Evolutionary conservation across 2,329 filamentous ascomycete genomes (phyloP), one percentile per base, ranked within the genome.

Genomic region (Geoglossum cookeanum): DNA sequence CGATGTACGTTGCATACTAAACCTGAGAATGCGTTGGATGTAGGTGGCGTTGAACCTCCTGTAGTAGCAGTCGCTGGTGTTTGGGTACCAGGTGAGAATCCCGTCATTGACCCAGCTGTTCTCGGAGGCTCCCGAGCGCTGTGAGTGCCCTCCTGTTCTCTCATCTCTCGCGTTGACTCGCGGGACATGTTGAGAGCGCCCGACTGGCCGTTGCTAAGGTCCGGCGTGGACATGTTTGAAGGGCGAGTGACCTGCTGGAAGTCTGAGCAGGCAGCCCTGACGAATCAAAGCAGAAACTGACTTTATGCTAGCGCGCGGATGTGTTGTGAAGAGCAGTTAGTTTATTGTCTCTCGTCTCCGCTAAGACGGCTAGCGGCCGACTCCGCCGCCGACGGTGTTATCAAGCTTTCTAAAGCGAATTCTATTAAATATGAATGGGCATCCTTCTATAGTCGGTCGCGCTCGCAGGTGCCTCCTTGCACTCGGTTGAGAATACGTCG

Each of bases 1-100:
- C 90, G 74, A 63, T 83, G 78, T 29, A 84, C 79, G 67, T 83
- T 84, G 66, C 81, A 85, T 6, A 84, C 81, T 58, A 85, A 69
- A 3, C 80, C 81, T 4, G 81, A 84, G 32, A 84, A 67, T 60
- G 82, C 79, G 59, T 80, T 74, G n/a, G 78, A 74, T 27, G 74
- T 72, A 11, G 71, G 68, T 33, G 70, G 63, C 58, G 59, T 59
- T 44, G 42, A 62, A 17, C 56, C 33, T n/a, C 37, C 42, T 7
- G 60, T 52, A 29, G 60, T 55, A 15, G 61, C 58, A 32, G 56
- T 58, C 15, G 17, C 51, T 33, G 56, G 33, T 15, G 56, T 42
- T 17, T 55, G 48, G 2, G 70, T 66, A 33, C 74, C 75, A 2
- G 79, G 78, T 2, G 80, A 82, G 52, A 78, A 78, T 0, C 75